These are phyloP conservation scores for Lepidium africanum DNA, from an alignment of 345 rosid genomes.

Conservation along the genomic window DNA sequence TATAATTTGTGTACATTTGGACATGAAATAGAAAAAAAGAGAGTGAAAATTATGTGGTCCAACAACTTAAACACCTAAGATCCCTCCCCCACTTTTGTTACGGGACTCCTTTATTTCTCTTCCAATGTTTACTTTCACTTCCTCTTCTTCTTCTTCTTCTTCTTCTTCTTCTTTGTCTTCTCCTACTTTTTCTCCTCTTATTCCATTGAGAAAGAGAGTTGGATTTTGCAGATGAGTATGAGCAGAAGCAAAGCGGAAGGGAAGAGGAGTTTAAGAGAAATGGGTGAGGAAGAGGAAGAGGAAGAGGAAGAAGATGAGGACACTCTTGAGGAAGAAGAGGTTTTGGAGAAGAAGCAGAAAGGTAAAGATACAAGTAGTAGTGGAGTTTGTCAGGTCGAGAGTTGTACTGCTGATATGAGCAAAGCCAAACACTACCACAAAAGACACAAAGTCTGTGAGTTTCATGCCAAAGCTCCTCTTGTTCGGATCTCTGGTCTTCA, in stretches of 20 bases:
- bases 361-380: conserved; percentile 29
- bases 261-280: conserved; percentile 48
- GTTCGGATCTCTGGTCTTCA: conserved; percentile 52
- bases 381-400: conserved; percentile 58
- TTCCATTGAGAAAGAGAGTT: conserved; percentile 9
- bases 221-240: conserved; percentile 28
- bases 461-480: conserved; percentile 65
- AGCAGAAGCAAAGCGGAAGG: conserved; percentile 53
- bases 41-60: conserved; percentile 26
- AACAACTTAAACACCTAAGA: conserved; percentile 20
- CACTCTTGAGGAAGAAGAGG: conserved; percentile 23
- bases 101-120: conserved; percentile 14
- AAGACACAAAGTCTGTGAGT: conserved; percentile 87
- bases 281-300: conserved; percentile 59
- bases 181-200: conserved; percentile 10
- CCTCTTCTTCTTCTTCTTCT: background rate
- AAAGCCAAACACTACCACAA: conserved; percentile 65
- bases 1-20: background rate
- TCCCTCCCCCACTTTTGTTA: conserved; percentile 24
- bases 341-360: conserved; percentile 43
- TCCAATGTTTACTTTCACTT: conserved; percentile 16
- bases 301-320: conserved; percentile 38
- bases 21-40: background rate
- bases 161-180: conserved; percentile 8
- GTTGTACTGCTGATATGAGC: conserved; percentile 53